phyloP scores from a whole-genome alignment of 148 eudicot genomes.

The Polygonum maritimum region DNA sequence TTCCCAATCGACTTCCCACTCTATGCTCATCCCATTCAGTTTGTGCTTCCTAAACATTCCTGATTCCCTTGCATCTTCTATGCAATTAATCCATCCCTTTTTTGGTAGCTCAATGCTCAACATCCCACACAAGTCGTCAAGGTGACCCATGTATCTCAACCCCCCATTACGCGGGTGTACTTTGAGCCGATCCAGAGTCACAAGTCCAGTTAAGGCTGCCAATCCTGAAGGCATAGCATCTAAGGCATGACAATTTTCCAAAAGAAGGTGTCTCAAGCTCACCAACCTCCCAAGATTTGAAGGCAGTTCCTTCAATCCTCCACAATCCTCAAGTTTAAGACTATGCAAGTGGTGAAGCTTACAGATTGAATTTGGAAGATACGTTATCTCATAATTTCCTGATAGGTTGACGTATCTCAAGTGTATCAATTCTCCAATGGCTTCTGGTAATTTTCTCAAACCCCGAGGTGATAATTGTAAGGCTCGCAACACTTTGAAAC shows the following conservation, averaged over 20 bases:
- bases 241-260: not conserved
- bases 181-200: not conserved
- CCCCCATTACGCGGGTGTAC: not conserved
- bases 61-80: not conserved
- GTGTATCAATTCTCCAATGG: slow-evolving; percentile 8
- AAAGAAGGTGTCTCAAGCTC: not conserved
- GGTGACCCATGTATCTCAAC: not conserved
- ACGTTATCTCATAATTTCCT: not conserved
- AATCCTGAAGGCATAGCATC: not conserved
- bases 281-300: slow-evolving; percentile 14
- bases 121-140: not conserved
- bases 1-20: not conserved
- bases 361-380: slow-evolving; percentile 4
- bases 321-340: not conserved
- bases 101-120: not conserved
- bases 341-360: slow-evolving; percentile 4
- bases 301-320: not conserved
- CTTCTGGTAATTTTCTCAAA: not conserved
- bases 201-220: not conserved
- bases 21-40: not conserved
- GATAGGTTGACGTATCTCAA: slow-evolving; percentile 9
- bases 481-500: slow-evolving; percentile 10
- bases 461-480: not conserved
- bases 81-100: not conserved
- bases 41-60: not conserved